Evolutionary conservation across 169 alveolate species (phyloP), one percentile per base, ranked within the genome.

Genomic region (Eimeria sp.): DNA sequence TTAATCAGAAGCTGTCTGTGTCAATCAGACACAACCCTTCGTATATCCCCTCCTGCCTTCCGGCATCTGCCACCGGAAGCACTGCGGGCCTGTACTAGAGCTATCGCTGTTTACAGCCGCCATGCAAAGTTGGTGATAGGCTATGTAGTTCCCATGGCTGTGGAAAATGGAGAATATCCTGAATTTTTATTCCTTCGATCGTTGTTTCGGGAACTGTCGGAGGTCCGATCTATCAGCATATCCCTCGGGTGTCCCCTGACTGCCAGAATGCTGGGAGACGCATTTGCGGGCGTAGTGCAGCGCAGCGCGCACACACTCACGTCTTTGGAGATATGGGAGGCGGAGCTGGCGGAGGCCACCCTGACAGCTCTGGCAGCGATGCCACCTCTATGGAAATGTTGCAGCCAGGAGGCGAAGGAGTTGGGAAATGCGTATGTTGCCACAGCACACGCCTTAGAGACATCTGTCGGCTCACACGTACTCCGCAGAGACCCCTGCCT

Each of bases 261-360:
- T 37, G 93, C 93, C 16, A 20, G 82, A n/a, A 52, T 60, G 83
- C 93, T 87, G n/a, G 93, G 83, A 8, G 83, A 40, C 9, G 60
- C 82, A 11, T 60, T 87, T 64, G 93, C 93, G 4, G 93, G 83
- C 66, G 66, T 87, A 14, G 68, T 87, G 93, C 93, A 87, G 93
- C 93, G 93, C 93, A 87, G 82, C 83, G 82, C 60, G 20, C 14
- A 23, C 46, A 87, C 93, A 20, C 93, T 87, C 9, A 72, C 54
- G 68, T 62, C 93, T 33, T 83, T 87, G 64, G 93, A 87, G 49
- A 87, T 87, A 43, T 87, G 93, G 93, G 93, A 64, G 33, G 83
- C 82, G 14, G 93, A 87, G 46, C 46, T 87, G 46, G 93, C 93
- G 27, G 93, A 87, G 58, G 93, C 93, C 37, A 87, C 93, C 18